A percentile compares a stretch with the other conserved stretches of the same genome.
These are phyloP conservation scores for Cordyceps fumosorosea DNA, from an alignment of 2,329 filamentous ascomycete species.

Conservation along the genomic window DNA sequence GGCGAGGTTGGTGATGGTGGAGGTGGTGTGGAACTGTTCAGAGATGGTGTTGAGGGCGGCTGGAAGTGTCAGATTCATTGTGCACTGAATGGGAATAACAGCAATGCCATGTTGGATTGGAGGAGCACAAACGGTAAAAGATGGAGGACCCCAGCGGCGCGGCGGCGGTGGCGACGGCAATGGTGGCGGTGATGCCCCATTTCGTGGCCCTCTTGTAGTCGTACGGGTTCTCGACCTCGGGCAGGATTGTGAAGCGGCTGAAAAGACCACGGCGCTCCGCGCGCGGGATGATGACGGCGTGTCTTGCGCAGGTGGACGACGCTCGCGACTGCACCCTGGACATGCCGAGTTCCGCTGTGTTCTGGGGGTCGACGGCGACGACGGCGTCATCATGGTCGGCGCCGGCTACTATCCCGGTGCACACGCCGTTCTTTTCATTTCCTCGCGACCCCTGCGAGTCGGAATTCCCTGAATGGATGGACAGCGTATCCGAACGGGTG, in stretches of 20 bases:
- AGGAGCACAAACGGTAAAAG: conserved; percentile 60
- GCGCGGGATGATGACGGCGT: conserved; percentile 34
- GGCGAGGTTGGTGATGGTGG: conserved; percentile 9
- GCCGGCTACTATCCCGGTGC: background rate
- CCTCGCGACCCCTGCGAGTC: background rate
- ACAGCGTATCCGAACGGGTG: background rate
- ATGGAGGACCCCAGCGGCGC: conserved; percentile 82
- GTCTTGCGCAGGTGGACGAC: background rate
- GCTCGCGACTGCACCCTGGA: conserved; percentile 5
- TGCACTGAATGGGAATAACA: too few species aligned
- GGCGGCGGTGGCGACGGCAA: conserved; percentile 69
- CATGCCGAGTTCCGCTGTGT: conserved; percentile 2
- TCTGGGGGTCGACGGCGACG: background rate
- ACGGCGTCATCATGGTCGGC: background rate
- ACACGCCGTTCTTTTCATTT: background rate
- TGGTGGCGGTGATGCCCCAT: conserved; percentile 75
- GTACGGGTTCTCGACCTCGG: conserved; percentile 71
- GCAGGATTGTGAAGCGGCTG: conserved; percentile 61
- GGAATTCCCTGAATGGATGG: background rate
- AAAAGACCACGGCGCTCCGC: conserved; percentile 62
- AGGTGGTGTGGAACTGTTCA: background rate
- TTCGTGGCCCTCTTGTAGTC: conserved; percentile 69
- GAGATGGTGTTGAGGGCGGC: conserved; percentile 1
- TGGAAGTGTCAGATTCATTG: background rate
- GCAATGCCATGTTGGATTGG: too few species aligned